phyloP scores from a whole-genome alignment of 345 rosid species.

The Litchi chinensis region DNA sequence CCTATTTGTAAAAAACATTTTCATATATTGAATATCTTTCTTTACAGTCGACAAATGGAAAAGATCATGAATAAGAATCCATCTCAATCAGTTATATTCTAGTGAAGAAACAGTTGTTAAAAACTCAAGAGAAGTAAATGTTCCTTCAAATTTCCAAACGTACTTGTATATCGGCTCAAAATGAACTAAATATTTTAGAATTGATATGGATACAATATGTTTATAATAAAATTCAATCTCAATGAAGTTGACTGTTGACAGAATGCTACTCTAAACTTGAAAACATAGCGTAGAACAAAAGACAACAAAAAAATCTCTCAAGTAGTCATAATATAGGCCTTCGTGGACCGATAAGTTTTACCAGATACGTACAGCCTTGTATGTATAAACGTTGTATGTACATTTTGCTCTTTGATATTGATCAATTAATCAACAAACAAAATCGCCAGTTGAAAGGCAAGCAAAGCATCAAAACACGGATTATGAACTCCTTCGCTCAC shows the following conservation, averaged over 20 bases:
- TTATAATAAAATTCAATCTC: neutral
- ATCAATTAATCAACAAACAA: slow-evolving; percentile 15
- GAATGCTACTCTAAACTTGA: neutral
- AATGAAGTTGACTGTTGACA: neutral
- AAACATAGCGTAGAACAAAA: slow-evolving; percentile 9
- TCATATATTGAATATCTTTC: too few species aligned
- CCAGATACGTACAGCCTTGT: slow-evolving; percentile 24
- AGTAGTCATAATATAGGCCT: neutral
- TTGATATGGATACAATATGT: neutral
- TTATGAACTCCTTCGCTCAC: slow-evolving; percentile 23
- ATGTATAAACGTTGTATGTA: slow-evolving; percentile 33
- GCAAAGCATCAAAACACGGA: neutral
- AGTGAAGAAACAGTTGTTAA: too few species aligned
- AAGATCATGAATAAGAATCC: too few species aligned
- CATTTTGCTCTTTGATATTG: slow-evolving; percentile 25
- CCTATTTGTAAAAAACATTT: too few species aligned
- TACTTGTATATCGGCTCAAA: neutral
- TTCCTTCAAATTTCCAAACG: too few species aligned
- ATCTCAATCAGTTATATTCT: too few species aligned
- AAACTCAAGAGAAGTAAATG: neutral
- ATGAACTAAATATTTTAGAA: neutral
- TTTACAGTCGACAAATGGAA: too few species aligned
- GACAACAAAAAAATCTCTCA: neutral
- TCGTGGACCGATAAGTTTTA: slow-evolving; percentile 8
- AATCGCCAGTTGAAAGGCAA: neutral